Conservation (phyloP, 495 filamentous ascomycete species). For the Penicillium waksmanii region DNA sequence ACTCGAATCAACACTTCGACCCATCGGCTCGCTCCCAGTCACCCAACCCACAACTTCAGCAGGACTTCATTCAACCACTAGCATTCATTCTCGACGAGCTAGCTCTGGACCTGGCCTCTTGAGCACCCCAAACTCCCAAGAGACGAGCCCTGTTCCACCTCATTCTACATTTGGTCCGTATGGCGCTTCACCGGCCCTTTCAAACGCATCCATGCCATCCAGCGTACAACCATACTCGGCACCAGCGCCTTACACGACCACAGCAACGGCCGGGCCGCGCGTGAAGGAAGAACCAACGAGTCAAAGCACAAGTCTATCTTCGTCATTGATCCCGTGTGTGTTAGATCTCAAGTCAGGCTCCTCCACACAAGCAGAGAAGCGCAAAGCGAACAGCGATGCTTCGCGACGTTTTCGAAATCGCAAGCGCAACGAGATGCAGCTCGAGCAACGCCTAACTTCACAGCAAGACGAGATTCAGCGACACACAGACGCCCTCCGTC, state of each 20-base stretch:
- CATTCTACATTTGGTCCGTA: slow-evolving; percentile 53
- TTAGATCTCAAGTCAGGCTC: slow-evolving; percentile 78
- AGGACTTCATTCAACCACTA: slow-evolving; percentile 46
- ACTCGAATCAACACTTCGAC: slow-evolving; percentile 31
- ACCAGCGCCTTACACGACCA: slow-evolving; percentile 29
- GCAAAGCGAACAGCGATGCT: slow-evolving; percentile 90
- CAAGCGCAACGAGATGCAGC: slow-evolving; percentile 86
- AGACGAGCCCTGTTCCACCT: slow-evolving; percentile 59
- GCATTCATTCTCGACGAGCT: slow-evolving; percentile 44
- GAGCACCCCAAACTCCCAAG: slow-evolving; percentile 50
- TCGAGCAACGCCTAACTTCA: slow-evolving; percentile 59
- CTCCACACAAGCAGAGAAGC: slow-evolving; percentile 85
- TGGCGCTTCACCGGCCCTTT: slow-evolving; percentile 47
- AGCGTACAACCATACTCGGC: slow-evolving; percentile 22
- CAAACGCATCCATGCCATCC: slow-evolving; percentile 30
- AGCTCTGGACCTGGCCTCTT: slow-evolving; percentile 45
- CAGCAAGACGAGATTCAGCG: slow-evolving; percentile 63
- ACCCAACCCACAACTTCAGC: slow-evolving; percentile 36
- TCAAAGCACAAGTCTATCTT: slow-evolving; percentile 23
- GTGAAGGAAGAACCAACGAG: slow-evolving; percentile 41
- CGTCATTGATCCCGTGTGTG: slow-evolving; percentile 64
- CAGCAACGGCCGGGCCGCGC: slow-evolving; percentile 31
- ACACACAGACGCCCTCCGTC: slow-evolving; percentile 53
- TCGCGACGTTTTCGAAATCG: slow-evolving; percentile 87
- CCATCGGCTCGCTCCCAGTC: slow-evolving; percentile 30